Conservation (phyloP, 2,329 filamentous ascomycete genomes). For the Chaetomium sp. region DNA sequence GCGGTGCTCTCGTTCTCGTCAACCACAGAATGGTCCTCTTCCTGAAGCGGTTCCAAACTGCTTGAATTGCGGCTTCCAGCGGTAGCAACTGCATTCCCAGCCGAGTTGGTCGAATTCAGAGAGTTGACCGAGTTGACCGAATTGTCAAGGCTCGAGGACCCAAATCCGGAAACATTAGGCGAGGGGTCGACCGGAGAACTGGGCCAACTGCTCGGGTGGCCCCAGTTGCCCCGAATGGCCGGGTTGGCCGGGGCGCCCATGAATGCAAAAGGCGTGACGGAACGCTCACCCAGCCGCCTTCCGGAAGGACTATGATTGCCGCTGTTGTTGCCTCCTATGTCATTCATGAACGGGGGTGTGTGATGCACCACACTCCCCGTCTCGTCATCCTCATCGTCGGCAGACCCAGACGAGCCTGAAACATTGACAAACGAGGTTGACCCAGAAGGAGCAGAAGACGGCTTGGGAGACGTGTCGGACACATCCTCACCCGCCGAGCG, state of each 20-base stretch:
- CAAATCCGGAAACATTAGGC: background rate
- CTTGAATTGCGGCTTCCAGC: too few species aligned
- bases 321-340: too few species aligned
- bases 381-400: background rate
- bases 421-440: conserved; percentile 9
- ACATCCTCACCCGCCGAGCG: conserved; percentile 5
- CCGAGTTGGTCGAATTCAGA: too few species aligned
- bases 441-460: background rate
- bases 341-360: too few species aligned
- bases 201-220: background rate
- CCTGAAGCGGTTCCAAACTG: too few species aligned
- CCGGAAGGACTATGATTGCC: too few species aligned
- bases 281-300: background rate
- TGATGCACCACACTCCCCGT: too few species aligned
- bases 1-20: too few species aligned
- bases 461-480: background rate
- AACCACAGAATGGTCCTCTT: too few species aligned
- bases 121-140: background rate
- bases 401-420: background rate
- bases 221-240: too few species aligned
- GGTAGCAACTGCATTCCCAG: too few species aligned
- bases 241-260: background rate
- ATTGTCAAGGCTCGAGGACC: background rate
- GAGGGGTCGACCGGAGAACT: background rate
- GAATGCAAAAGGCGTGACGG: background rate